Percentiles rank a stretch among this genome's conserved stretches.
Conservation (phyloP, 352 stramenopile genomes). For the Globisporangium orthogonon region DNA sequence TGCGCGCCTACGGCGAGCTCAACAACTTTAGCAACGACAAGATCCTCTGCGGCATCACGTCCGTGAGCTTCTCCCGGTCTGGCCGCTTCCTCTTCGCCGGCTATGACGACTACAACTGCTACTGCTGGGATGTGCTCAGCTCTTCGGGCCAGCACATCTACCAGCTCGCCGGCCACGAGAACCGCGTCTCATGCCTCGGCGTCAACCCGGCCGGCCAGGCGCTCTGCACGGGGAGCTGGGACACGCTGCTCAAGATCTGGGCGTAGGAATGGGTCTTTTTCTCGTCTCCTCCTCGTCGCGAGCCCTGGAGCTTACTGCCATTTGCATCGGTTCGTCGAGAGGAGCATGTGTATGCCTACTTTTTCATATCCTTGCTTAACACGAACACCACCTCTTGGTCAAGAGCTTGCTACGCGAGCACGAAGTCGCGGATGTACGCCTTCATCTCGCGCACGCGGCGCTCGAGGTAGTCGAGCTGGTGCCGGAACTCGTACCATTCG, state of each 20-base stretch:
- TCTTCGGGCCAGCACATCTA: constrained; percentile 88
- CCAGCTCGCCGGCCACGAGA: constrained; percentile 93
- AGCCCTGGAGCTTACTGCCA: too few relatives aligned
- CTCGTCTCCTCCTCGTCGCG: too few relatives aligned
- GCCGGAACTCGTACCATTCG: constrained; percentile 74
- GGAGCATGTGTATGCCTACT: too few relatives aligned
- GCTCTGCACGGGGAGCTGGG: constrained; percentile 98
- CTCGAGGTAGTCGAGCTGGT: constrained; percentile 66
- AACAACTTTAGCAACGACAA: constrained; percentile 97
- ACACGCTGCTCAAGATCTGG: constrained; percentile 98
- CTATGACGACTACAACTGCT: constrained; percentile 98
- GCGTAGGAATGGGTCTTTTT: constrained; percentile 35
- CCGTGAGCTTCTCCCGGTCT: constrained; percentile 93
- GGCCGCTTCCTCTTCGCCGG: constrained; percentile 96
- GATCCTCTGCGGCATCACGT: constrained; percentile 96
- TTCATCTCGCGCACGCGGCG: constrained; percentile 45
- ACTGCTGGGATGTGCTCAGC: constrained; percentile 96
- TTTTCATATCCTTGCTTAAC: too few relatives aligned
- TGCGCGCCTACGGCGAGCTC: constrained; percentile 94
- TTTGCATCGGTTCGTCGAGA: too few relatives aligned
- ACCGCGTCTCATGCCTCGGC: constrained; percentile 96
- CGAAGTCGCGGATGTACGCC: constrained; percentile 35
- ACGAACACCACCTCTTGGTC: too few relatives aligned
- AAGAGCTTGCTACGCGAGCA: constrained; percentile 12
- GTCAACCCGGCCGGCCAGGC: constrained; percentile 94